These are phyloP conservation scores for Nakaseomyces nivariensis DNA, from an alignment of 1,139 yeast species.

Conservation along the genomic window DNA sequence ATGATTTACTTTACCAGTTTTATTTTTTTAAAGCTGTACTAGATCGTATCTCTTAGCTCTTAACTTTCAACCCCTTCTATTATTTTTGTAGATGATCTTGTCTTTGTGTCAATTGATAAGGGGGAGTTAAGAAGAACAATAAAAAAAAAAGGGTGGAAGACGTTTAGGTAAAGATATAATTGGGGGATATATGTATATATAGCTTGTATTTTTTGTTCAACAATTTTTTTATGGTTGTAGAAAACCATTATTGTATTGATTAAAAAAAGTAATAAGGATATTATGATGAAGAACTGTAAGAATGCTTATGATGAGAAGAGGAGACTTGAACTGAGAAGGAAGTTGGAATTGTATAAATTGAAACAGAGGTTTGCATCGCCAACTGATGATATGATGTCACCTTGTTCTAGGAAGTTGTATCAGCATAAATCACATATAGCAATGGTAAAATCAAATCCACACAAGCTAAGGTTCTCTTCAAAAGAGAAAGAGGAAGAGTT, in stretches of 20 bases:
- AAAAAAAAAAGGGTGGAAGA: too few relatives aligned
- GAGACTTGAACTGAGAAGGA: constrained; percentile 7
- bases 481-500: neutral
- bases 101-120: too few relatives aligned
- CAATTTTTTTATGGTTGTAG: too few relatives aligned
- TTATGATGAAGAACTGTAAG: neutral
- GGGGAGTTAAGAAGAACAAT: too few relatives aligned
- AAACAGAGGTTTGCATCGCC: constrained; percentile 41
- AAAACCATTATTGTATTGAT: too few relatives aligned
- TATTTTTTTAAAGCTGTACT: too few relatives aligned
- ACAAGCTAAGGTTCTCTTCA: constrained; percentile 12
- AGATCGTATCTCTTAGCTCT: too few relatives aligned
- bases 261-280: neutral
- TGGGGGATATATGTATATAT: too few relatives aligned
- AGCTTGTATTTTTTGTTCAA: neutral
- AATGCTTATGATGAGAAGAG: neutral
- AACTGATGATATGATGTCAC: constrained; percentile 47
- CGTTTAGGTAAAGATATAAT: neutral
- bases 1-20: too few relatives aligned
- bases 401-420: constrained; percentile 45
- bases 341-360: constrained; percentile 5
- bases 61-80: too few relatives aligned
- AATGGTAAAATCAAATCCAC: constrained; percentile 23
- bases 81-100: too few relatives aligned
- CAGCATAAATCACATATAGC: constrained; percentile 34